Percentiles rank a stretch among this genome's conserved stretches.
phyloP scores from a whole-genome alignment of 164 flowering plant genomes.

The Macadamia integrifolia region DNA sequence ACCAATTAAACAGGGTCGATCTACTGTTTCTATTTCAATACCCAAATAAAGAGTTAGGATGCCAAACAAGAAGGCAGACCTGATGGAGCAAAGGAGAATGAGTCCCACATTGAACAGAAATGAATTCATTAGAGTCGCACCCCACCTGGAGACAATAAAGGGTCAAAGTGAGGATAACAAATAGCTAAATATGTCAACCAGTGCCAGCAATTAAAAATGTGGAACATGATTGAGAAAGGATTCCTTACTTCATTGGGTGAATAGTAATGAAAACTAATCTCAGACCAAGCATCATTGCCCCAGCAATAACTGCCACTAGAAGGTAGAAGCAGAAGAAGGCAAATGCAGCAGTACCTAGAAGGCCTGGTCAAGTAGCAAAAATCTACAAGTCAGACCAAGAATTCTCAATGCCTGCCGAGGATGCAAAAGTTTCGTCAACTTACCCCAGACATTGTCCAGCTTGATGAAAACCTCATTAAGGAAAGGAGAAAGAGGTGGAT shows the following conservation, averaged over 20 bases:
- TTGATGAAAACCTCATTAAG: constrained; percentile 90
- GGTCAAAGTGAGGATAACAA: background rate
- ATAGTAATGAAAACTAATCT: constrained; percentile 93
- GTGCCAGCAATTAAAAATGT: constrained; percentile 3
- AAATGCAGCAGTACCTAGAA: constrained; percentile 94
- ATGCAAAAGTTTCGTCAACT: background rate
- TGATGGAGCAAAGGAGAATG: constrained; percentile 94
- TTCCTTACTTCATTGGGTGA: constrained; percentile 94
- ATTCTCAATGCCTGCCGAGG: background rate
- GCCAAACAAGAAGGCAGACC: constrained; percentile 30
- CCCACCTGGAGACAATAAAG: constrained; percentile 62
- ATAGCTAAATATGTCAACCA: background rate
- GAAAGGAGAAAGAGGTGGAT: constrained; percentile 89
- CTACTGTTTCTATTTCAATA: constrained; percentile 2
- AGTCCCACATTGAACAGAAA: constrained; percentile 94
- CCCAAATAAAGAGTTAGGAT: background rate
- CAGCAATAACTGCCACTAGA: constrained; percentile 91
- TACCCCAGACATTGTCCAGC: constrained; percentile 95
- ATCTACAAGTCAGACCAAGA: constrained; percentile 8
- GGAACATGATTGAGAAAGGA: constrained; percentile 2
- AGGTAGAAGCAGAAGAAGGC: constrained; percentile 99
- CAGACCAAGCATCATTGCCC: constrained; percentile 95
- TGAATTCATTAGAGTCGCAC: constrained; percentile 95
- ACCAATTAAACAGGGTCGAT: background rate
- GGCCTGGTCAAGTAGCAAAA: constrained; percentile 50